Percentiles rank a stretch among this genome's conserved stretches.
Conservation (phyloP, 352 stramenopile genomes). For the Phytophthora tentaculata region DNA sequence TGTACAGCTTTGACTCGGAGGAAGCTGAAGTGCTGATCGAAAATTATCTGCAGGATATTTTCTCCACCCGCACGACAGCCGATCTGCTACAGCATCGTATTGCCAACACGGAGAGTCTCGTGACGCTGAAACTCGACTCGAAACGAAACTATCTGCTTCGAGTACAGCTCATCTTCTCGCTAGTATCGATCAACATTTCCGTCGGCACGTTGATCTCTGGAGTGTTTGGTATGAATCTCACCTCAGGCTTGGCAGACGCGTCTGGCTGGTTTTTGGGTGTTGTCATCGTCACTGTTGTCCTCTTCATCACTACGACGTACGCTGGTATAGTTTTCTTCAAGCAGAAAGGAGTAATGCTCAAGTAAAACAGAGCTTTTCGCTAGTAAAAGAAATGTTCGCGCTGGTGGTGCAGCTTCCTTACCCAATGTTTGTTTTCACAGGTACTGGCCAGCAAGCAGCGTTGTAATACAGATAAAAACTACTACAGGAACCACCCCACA, state of each 20-base stretch:
- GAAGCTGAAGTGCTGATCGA: constrained; percentile 81
- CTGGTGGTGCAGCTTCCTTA: no score
- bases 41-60: constrained; percentile 84
- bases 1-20: constrained; percentile 77
- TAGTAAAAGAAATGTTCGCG: no score
- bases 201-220: constrained; percentile 69
- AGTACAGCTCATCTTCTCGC: constrained; percentile 77
- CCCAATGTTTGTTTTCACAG: background rate
- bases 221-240: constrained; percentile 81
- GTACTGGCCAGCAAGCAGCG: no score
- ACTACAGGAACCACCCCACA: background rate
- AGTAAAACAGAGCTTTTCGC: constrained; percentile 17
- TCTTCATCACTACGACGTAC: constrained; percentile 54
- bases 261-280: constrained; percentile 72
- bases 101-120: constrained; percentile 76
- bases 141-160: constrained; percentile 82
- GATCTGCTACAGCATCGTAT: constrained; percentile 76
- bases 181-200: constrained; percentile 65
- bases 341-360: constrained; percentile 53
- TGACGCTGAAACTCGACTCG: constrained; percentile 83
- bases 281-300: constrained; percentile 41
- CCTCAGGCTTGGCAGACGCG: constrained; percentile 49
- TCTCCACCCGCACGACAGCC: constrained; percentile 75
- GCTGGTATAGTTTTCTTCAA: constrained; percentile 66
- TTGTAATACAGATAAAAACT: no score